These are phyloP conservation scores for Brasilioporus rufonigricans DNA, from an alignment of 768 basidiomycete species.

Conservation along the genomic window DNA sequence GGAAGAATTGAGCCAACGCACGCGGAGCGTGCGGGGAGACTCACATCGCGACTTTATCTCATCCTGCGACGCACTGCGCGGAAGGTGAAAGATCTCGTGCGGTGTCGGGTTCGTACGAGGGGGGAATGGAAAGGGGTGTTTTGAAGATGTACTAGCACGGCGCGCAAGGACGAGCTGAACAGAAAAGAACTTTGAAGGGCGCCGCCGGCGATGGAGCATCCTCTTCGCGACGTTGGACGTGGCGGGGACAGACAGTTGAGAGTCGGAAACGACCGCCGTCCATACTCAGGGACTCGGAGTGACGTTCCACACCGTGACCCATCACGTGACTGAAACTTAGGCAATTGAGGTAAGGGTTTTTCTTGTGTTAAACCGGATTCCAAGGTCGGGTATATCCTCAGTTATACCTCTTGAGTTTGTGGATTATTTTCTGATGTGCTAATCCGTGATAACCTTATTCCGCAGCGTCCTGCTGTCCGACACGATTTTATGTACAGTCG, in stretches of 20 bases:
- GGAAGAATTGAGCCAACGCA: neutral
- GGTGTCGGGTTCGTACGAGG: slow-evolving; percentile 53
- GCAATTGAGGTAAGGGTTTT: too few relatives aligned
- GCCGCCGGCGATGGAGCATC: neutral
- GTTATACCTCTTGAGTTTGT: too few relatives aligned
- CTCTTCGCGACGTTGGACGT: neutral
- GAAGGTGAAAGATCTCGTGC: slow-evolving; percentile 72
- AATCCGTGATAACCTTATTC: too few relatives aligned
- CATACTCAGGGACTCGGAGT: too few relatives aligned
- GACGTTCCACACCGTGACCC: neutral
- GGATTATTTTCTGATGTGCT: too few relatives aligned
- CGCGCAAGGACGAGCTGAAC: neutral
- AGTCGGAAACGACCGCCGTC: slow-evolving; percentile 1
- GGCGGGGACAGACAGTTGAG: slow-evolving; percentile 1
- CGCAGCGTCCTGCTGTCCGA: too few relatives aligned
- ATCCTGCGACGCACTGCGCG: slow-evolving; percentile 48
- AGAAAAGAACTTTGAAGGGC: neutral
- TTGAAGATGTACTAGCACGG: slow-evolving; percentile 14
- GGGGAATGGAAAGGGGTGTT: slow-evolving; percentile 48
- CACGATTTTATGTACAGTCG: too few relatives aligned
- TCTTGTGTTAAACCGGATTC: too few relatives aligned
- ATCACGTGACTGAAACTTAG: neutral
- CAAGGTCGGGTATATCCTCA: too few relatives aligned
- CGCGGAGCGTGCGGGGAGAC: slow-evolving; percentile 13
- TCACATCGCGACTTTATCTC: slow-evolving; percentile 70